A percentile compares a stretch with the other conserved stretches of the same genome.
Conservation (phyloP, 225 moss, liverwort and hornwort species). For the Pseudisothecium myosuroides region DNA sequence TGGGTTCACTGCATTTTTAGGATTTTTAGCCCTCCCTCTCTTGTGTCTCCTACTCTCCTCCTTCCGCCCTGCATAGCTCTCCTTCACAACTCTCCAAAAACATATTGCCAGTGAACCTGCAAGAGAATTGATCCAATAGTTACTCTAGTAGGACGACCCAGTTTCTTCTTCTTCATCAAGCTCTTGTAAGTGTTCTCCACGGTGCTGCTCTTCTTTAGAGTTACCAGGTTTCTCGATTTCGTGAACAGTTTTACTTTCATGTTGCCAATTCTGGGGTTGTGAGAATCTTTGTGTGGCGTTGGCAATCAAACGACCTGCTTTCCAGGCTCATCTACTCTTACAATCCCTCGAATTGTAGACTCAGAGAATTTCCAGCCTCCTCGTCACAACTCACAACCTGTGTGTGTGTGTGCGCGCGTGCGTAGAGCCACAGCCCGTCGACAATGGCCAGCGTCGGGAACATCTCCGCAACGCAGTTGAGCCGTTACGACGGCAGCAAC, state of each 20-base stretch:
- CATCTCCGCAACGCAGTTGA: slow-evolving; percentile 36
- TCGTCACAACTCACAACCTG: too few relatives aligned
- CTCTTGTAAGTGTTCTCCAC: not conserved
- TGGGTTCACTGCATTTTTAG: not conserved
- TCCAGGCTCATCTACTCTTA: not conserved
- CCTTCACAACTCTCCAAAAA: not conserved
- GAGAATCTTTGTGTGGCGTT: not conserved
- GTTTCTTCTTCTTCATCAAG: not conserved
- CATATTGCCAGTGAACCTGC: not conserved
- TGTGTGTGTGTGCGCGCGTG: not conserved
- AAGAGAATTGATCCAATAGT: not conserved
- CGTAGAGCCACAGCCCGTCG: not conserved
- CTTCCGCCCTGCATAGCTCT: not conserved
- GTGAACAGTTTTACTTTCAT: not conserved
- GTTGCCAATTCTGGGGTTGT: not conserved
- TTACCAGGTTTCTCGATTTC: not conserved
- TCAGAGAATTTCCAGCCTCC: not conserved
- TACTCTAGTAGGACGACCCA: not conserved
- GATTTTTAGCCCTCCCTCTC: not conserved
- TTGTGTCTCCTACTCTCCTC: not conserved
- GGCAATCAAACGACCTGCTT: not conserved
- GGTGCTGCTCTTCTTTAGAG: not conserved
- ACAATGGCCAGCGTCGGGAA: slow-evolving; percentile 33
- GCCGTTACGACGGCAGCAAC: slow-evolving; percentile 57
- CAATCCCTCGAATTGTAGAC: not conserved